Evolutionary conservation across 208 protist genomes (phyloP), one percentile per base, ranked within the genome.

Genomic region (Herpetomonas muscarum): DNA sequence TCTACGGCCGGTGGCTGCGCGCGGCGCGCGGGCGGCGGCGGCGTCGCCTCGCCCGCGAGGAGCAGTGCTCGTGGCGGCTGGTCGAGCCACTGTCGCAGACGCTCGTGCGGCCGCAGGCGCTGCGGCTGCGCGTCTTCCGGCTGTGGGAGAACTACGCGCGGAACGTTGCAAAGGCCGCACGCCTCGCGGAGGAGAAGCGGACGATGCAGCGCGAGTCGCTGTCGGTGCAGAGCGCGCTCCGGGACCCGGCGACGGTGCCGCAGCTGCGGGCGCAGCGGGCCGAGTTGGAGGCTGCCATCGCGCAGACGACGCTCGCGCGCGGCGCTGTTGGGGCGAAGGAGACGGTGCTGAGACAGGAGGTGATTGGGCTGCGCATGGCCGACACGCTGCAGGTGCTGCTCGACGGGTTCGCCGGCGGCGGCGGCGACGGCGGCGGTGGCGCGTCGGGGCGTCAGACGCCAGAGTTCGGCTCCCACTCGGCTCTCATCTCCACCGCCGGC

Each of bases 201-300:
- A 92, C 71, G 1, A 54, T 92, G 67, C 58, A 74, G 41, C 37
- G 69, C 10, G 85, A 89, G 60, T 89, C 76, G 77, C 51, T 59
- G 25, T 57, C 56, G 45, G 51, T 87, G 61, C 69, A 85, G 63
- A 73, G 58, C 24, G 56, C 55, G 17, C 34, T 74, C 30, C 56
- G 63, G 30, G 75, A 57, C 26, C 55, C 68, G 10, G 30, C 64
- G 21, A 71, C 78, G 12, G 45, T 80, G 24, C 49, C 29, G 24
- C 44, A 84, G 47, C 67, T 67, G 51, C 30, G 39, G 7, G 31
- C 34, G 32, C 71, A 78, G 29, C 59, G 75, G 61, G 53, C 55
- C 29, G 45, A 70, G 10, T 54, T 76, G 49, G 45, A 70, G 45
- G 36, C 56, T 6, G 37, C 45, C 17, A 71, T 71, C 29, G 55